phyloP scores from a whole-genome alignment of 179 eudicot genomes.

The Nepenthes alata region DNA sequence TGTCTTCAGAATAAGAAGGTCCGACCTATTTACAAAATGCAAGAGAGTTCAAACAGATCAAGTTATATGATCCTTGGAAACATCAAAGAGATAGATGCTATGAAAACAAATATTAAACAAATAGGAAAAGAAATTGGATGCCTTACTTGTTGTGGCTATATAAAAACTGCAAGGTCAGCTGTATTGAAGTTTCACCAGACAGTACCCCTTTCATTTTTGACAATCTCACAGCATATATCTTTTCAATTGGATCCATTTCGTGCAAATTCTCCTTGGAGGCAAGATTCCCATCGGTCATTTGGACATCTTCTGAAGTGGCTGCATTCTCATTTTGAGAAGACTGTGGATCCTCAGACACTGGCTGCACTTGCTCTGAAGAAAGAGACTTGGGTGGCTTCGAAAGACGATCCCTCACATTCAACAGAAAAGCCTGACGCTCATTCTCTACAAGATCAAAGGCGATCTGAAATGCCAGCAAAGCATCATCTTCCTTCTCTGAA shows the following conservation, averaged over 20 bases:
- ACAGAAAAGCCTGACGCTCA: constrained; percentile 91
- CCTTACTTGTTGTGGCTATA: constrained; percentile 89
- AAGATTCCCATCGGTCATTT: constrained; percentile 56
- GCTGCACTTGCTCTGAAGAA: constrained; percentile 31
- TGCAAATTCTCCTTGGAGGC: constrained; percentile 16
- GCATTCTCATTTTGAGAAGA: constrained; percentile 34
- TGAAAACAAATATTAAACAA: background rate
- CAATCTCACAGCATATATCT: constrained; percentile 57
- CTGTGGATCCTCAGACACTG: constrained; percentile 36
- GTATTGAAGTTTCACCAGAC: constrained; percentile 95
- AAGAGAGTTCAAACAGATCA: constrained; percentile 1
- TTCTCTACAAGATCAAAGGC: constrained; percentile 93
- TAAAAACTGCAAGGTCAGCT: constrained; percentile 74
- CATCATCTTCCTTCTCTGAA: constrained; percentile 69
- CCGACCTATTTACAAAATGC: constrained; percentile 46
- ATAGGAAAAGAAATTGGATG: background rate
- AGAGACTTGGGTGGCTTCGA: constrained; percentile 33
- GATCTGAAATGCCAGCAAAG: constrained; percentile 79
- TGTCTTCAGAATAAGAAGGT: constrained; percentile 90
- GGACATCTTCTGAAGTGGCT: constrained; percentile 54
- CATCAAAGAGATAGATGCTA: background rate
- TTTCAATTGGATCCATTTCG: constrained; percentile 59
- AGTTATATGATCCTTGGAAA: background rate
- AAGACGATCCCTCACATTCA: constrained; percentile 67
- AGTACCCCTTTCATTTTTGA: constrained; percentile 65